Evolutionary conservation across 1,139 yeast genomes (phyloP).

Genomic region (Blastobotrys illinoisensis): DNA sequence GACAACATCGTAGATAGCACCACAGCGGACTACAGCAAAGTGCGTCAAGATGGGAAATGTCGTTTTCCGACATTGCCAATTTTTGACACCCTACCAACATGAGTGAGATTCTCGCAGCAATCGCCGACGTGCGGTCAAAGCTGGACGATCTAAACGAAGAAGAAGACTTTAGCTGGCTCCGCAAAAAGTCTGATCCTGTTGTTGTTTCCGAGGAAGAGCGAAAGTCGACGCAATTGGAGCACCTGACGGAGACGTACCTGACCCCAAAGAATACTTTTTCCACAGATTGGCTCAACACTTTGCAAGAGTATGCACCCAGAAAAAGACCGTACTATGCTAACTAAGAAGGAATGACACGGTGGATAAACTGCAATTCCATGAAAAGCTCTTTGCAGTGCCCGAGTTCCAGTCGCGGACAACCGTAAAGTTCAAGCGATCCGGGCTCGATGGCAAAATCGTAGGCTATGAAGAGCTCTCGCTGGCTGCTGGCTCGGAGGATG

Average conservation of each 20-base stretch:
- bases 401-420: slow-evolving; percentile 39
- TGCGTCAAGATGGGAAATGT: too few species aligned
- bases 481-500: slow-evolving; percentile 42
- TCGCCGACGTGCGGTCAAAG: not conserved
- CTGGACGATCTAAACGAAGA: not conserved
- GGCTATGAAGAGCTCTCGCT: slow-evolving; percentile 59
- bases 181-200: not conserved
- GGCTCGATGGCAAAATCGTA: slow-evolving; percentile 64
- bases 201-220: not conserved
- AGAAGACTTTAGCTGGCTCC: not conserved
- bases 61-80: too few species aligned
- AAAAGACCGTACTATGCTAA: slow-evolving; percentile 24
- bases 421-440: slow-evolving; percentile 45
- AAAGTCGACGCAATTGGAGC: slow-evolving; percentile 6
- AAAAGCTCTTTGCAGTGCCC: slow-evolving; percentile 34
- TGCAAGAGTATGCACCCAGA: slow-evolving; percentile 29
- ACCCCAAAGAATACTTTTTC: slow-evolving; percentile 31
- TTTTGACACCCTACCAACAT: not conserved
- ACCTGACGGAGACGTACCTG: slow-evolving; percentile 27
- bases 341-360: slow-evolving; percentile 33
- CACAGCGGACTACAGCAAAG: too few species aligned
- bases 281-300: slow-evolving; percentile 30
- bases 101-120: not conserved
- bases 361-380: slow-evolving; percentile 28
- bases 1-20: too few species aligned